These are phyloP conservation scores for Endotrypanum monterogeii DNA, from an alignment of 208 protist species.

Conservation along the genomic window DNA sequence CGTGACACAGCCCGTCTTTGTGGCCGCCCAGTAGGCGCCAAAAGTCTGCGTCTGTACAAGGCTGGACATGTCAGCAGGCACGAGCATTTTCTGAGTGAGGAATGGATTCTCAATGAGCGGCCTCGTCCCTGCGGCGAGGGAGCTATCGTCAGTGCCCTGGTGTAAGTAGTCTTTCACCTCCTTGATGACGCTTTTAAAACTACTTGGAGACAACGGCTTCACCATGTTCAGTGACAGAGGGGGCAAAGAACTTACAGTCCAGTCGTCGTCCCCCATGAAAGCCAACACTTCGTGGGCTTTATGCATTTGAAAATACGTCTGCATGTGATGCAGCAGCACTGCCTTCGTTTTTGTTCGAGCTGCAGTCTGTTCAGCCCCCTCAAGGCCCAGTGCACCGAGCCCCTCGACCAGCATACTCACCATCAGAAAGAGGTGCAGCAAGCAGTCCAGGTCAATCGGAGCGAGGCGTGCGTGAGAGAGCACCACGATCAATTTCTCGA, in stretches of 20 bases:
- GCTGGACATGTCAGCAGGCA: slow-evolving; percentile 62
- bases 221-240: slow-evolving; percentile 65
- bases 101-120: slow-evolving; percentile 76
- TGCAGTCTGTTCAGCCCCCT: slow-evolving; percentile 41
- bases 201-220: slow-evolving; percentile 46
- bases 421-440: slow-evolving; percentile 81
- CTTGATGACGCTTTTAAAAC: slow-evolving; percentile 49
- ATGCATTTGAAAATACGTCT: slow-evolving; percentile 48
- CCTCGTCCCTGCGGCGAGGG: slow-evolving; percentile 23
- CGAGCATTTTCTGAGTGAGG: slow-evolving; percentile 56
- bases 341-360: slow-evolving; percentile 55
- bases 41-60: slow-evolving; percentile 64
- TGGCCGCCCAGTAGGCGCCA: slow-evolving; percentile 48
- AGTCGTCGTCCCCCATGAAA: slow-evolving; percentile 76
- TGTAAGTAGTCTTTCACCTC: slow-evolving; percentile 70
- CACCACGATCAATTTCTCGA: slow-evolving; percentile 70
- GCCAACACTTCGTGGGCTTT: slow-evolving; percentile 61
- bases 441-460: slow-evolving; percentile 59
- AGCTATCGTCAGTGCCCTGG: slow-evolving; percentile 30
- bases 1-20: slow-evolving; percentile 11
- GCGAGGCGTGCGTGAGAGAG: slow-evolving; percentile 45
- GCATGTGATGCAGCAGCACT: slow-evolving; percentile 55
- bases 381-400: slow-evolving; percentile 45
- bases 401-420: slow-evolving; percentile 76
- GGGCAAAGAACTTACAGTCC: slow-evolving; percentile 49